Evolutionary conservation across 2,329 filamentous ascomycete genomes (phyloP).

Genomic region (Fusarium multiceps): DNA sequence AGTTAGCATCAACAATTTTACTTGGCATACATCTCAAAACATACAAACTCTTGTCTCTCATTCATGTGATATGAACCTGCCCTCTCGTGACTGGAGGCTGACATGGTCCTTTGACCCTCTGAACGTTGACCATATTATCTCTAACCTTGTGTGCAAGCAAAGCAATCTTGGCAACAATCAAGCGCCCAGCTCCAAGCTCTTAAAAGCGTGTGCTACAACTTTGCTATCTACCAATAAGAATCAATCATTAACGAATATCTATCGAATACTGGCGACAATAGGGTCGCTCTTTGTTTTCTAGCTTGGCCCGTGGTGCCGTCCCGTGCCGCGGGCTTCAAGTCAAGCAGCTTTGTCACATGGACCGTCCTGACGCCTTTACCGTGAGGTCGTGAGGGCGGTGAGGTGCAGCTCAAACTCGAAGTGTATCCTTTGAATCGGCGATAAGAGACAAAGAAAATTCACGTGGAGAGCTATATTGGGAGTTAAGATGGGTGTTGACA

Average conservation of each 20-base stretch:
- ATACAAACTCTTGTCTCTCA: neutral
- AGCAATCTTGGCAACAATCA: slow-evolving; percentile 9
- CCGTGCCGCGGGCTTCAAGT: slow-evolving; percentile 29
- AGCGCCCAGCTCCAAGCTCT: slow-evolving; percentile 10
- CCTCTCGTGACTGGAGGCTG: slow-evolving; percentile 13
- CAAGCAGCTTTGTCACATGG: slow-evolving; percentile 30
- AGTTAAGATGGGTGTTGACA: slow-evolving; percentile 6
- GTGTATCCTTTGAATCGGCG: slow-evolving; percentile 14
- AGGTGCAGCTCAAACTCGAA: slow-evolving; percentile 2
- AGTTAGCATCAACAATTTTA: slow-evolving; percentile 34
- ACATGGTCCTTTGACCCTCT: neutral
- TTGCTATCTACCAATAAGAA: slow-evolving; percentile 20
- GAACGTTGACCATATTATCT: neutral
- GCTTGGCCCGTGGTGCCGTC: slow-evolving; percentile 34
- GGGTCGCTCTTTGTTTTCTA: slow-evolving; percentile 20
- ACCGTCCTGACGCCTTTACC: slow-evolving; percentile 27
- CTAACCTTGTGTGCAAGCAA: neutral
- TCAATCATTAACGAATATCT: slow-evolving; percentile 7
- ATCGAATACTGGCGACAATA: slow-evolving; percentile 28
- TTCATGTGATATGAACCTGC: slow-evolving; percentile 23
- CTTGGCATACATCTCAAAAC: slow-evolving; percentile 17
- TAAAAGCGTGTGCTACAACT: slow-evolving; percentile 24
- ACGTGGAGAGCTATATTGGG: neutral
- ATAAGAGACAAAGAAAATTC: slow-evolving; percentile 14
- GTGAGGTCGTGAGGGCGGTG: slow-evolving; percentile 24